Percentiles rank a stretch among this genome's conserved stretches.
phyloP scores from a whole-genome alignment of 495 filamentous ascomycete species.

The Neurospora hispaniola region DNA sequence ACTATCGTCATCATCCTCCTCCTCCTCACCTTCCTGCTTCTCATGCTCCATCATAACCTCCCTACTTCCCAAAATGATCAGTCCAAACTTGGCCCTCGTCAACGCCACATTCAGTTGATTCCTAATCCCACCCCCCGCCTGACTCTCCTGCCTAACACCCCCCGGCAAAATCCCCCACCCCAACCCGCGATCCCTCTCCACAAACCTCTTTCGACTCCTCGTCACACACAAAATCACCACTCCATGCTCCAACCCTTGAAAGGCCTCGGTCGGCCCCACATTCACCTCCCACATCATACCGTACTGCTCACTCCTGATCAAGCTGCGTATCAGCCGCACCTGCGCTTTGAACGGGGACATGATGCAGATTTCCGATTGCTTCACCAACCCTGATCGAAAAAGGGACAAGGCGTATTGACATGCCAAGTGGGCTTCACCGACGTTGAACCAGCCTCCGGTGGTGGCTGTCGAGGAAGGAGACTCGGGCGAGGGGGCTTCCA shows the following conservation, averaged over 20 bases:
- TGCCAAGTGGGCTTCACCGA: slow-evolving; percentile 35
- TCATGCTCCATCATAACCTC: slow-evolving; percentile 23
- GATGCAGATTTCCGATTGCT: slow-evolving; percentile 37
- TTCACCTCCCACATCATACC: slow-evolving; percentile 32
- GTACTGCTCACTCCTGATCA: slow-evolving; percentile 21
- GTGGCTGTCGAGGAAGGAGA: no score
- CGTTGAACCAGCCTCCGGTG: slow-evolving; percentile 41
- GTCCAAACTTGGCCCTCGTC: slow-evolving; percentile 43
- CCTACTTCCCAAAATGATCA: slow-evolving; percentile 42
- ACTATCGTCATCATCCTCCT: not conserved
- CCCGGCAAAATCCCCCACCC: slow-evolving; percentile 36
- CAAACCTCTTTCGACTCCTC: slow-evolving; percentile 34
- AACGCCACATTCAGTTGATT: slow-evolving; percentile 45
- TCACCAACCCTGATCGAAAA: slow-evolving; percentile 23
- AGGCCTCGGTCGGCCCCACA: slow-evolving; percentile 48
- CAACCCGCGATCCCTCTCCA: slow-evolving; percentile 31
- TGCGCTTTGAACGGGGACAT: slow-evolving; percentile 47
- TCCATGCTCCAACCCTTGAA: slow-evolving; percentile 42
- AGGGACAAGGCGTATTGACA: slow-evolving; percentile 31
- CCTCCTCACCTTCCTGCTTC: not conserved
- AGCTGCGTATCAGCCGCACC: slow-evolving; percentile 32
- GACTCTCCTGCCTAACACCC: no score
- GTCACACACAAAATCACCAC: slow-evolving; percentile 49
- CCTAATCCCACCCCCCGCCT: slow-evolving; percentile 18
- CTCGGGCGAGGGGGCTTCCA: slow-evolving; percentile 29